Conservation (phyloP, 257 asterid species). For the Nicotiana benthamiana region DNA sequence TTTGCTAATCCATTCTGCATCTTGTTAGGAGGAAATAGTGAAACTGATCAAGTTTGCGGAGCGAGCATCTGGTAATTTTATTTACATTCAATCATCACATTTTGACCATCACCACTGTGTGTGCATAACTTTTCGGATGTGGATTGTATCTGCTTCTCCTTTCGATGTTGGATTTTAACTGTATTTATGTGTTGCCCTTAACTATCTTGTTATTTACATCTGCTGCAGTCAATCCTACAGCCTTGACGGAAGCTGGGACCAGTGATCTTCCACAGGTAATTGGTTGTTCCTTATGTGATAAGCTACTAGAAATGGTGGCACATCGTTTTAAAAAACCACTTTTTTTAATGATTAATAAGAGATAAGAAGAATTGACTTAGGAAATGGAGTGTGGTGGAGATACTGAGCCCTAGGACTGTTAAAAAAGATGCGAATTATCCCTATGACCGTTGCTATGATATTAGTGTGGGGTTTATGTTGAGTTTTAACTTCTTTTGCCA, state of each 20-base stretch:
- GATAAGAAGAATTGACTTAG: not conserved
- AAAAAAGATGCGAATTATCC: not conserved
- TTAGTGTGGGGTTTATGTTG: not conserved
- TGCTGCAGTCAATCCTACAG: conserved; percentile 47
- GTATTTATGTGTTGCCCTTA: not conserved
- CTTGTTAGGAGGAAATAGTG: conserved; percentile 66
- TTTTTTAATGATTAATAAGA: not conserved
- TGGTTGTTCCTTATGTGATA: not conserved
- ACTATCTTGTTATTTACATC: conserved; percentile 2
- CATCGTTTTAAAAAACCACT: not conserved
- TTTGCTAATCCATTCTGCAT: conserved; percentile 25
- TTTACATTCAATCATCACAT: conserved; percentile 1
- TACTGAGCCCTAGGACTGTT: not conserved
- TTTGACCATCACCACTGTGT: not conserved
- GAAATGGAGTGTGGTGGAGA: not conserved
- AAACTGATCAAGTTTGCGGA: conserved; percentile 74
- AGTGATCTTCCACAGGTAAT: conserved; percentile 61
- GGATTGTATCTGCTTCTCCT: not conserved
- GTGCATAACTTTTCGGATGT: not conserved
- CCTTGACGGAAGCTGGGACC: conserved; percentile 45
- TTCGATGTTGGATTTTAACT: not conserved
- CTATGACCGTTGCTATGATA: not conserved
- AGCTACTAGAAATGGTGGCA: not conserved
- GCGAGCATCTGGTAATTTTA: conserved; percentile 63
- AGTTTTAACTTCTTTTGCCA: not conserved